A percentile compares a stretch with the other conserved stretches of the same genome.
Evolutionary conservation across 2,329 filamentous ascomycete genomes (phyloP).

Genomic region (Aspergillus pseudoglaucus): DNA sequence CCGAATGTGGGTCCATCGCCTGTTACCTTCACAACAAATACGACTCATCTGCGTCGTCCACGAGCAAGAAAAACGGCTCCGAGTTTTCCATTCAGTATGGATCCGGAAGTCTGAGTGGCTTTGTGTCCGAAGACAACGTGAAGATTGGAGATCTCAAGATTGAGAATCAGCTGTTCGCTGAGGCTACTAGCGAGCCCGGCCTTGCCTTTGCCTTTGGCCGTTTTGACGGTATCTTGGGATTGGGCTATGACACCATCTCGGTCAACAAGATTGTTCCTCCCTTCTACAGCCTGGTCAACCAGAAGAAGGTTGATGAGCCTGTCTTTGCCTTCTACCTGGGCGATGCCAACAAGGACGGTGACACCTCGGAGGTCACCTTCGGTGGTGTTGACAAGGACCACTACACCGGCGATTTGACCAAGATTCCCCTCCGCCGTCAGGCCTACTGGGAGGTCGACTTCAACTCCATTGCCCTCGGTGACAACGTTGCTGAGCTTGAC

Average conservation of each 20-base stretch:
- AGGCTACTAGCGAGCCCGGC: conserved; percentile 91
- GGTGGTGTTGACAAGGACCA: conserved; percentile 80
- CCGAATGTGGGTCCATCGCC: conserved; percentile 86
- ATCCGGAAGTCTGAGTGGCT: conserved; percentile 88
- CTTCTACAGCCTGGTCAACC: conserved; percentile 92
- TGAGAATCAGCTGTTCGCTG: conserved; percentile 88
- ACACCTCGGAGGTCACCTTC: conserved; percentile 80
- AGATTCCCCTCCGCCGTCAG: conserved; percentile 93
- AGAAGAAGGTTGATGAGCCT: conserved; percentile 81
- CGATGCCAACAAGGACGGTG: conserved; percentile 61
- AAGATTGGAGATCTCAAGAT: conserved; percentile 83
- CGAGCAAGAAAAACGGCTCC: conserved; percentile 89
- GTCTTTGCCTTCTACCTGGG: conserved; percentile 97
- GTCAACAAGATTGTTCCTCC: conserved; percentile 92
- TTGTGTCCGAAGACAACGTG: conserved; percentile 82
- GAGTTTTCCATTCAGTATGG: conserved; percentile 92
- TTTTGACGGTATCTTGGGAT: conserved; percentile 93
- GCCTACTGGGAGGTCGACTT: conserved; percentile 99
- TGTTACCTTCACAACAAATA: conserved; percentile 98
- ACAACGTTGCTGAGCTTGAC: conserved; percentile 80
- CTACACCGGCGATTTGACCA: conserved; percentile 79
- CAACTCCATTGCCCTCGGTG: conserved; percentile 81
- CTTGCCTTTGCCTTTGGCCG: conserved; percentile 95
- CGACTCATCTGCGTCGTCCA: conserved; percentile 80
- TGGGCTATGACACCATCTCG: conserved; percentile 93